phyloP scores from a whole-genome alignment of 108 stramenopile genomes.

The Poteriospumella lacustris region DNA sequence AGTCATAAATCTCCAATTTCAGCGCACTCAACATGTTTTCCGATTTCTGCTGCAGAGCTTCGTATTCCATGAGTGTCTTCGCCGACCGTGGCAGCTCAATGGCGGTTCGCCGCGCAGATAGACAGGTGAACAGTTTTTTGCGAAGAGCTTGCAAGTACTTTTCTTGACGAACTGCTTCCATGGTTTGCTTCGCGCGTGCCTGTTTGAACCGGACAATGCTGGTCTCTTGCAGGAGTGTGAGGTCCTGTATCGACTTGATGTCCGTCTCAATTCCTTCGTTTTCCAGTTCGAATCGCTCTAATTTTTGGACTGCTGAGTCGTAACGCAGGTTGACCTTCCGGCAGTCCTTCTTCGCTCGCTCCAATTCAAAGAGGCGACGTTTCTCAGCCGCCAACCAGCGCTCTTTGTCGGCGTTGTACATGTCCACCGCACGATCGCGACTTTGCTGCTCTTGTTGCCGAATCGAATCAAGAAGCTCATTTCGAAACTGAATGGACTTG shows the following conservation, averaged over 20 bases:
- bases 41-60: background rate
- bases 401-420: background rate
- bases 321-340: background rate
- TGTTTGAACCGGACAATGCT: background rate
- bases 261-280: background rate
- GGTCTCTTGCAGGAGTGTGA: background rate
- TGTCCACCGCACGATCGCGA: background rate
- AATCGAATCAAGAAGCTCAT: background rate
- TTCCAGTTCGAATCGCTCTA: background rate
- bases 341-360: background rate
- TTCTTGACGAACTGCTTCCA: slow-evolving; percentile 16
- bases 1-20: background rate
- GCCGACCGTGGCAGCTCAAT: background rate
- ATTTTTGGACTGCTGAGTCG: background rate
- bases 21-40: background rate
- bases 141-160: background rate
- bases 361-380: background rate
- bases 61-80: background rate
- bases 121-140: background rate
- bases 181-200: background rate
- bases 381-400: background rate
- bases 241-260: background rate
- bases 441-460: background rate
- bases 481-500: background rate
- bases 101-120: background rate